Evolutionary conservation across 2,329 filamentous ascomycete genomes (phyloP), one percentile per base, ranked within the genome.

Genomic region (Phaeosphaeria sp.): DNA sequence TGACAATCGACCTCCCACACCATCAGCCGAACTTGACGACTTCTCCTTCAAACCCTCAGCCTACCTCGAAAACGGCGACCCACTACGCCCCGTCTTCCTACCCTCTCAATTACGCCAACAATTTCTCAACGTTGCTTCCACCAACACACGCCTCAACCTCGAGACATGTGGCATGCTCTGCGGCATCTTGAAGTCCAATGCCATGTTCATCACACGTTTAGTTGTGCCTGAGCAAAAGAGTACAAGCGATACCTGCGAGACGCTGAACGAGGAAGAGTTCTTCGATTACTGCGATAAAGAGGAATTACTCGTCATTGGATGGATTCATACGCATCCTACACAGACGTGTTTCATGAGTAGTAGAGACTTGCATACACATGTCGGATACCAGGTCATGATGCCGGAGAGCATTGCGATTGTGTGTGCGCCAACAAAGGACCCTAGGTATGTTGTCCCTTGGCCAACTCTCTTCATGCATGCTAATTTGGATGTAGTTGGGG

Each of bases 261-360:
- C 92, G 20, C 87, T 92, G 48, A 95, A 97, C 65, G 93, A 96
- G 75, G 85, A 86, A 27, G 87, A 88, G 0, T 84, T 97, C 25
- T 93, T 97, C 67, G 92, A 97, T 55, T 97, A 94, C 75, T 96
- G 93, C 72, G 91, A 95, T 68, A 84, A 83, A 5, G 87, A 96
- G 71, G 91, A 96, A 59, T 79, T 98, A 36, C 86, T 97, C 76
- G 88, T 96, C 52, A 84, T 97, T 5, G 94, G 94, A 41, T 99
- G 95, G 95, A 99, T 99, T 60, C 95, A 99, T 74, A 99, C 95
- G 0, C 95, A 99, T 75, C 95, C 95, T 0, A 92, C 90, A 0
- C 95, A 99, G 79, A 96, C 92, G 0, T 99, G 95, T 77, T 99
- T 99, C 76, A 96, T 99, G 91, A 97, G 92, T 74, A 95, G 90